Conservation (phyloP, 2,329 filamentous ascomycete species). For the Dichotomopilus funicola region DNA sequence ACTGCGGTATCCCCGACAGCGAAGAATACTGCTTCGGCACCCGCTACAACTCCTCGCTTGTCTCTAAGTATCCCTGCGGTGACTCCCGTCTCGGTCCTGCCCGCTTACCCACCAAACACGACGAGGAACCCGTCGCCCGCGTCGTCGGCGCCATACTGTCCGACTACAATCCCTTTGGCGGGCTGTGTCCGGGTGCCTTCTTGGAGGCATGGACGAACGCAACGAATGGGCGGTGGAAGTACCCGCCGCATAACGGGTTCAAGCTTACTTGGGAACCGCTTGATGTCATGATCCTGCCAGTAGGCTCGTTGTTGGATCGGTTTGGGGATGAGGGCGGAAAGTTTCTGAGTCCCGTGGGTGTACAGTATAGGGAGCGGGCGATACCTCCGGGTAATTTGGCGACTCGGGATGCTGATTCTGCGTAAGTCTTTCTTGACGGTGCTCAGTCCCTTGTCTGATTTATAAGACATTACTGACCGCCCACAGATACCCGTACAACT, state of each 20-base stretch:
- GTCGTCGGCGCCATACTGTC: slow-evolving; percentile 27
- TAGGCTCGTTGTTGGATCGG: slow-evolving; percentile 40
- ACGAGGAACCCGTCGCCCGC: slow-evolving; percentile 24
- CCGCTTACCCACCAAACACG: slow-evolving; percentile 24
- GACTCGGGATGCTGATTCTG: slow-evolving; percentile 24
- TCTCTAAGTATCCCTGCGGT: slow-evolving; percentile 31
- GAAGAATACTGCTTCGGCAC: slow-evolving; percentile 29
- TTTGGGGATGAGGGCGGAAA: slow-evolving; percentile 41
- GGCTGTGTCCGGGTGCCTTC: slow-evolving; percentile 32
- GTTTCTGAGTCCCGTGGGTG: slow-evolving; percentile 37
- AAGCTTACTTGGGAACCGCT: slow-evolving; percentile 22
- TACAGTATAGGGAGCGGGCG: slow-evolving; percentile 41
- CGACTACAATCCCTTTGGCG: slow-evolving; percentile 22
- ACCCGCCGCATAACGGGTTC: slow-evolving; percentile 39
- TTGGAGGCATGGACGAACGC: slow-evolving; percentile 30
- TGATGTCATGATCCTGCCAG: slow-evolving; percentile 35
- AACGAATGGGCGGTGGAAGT: slow-evolving; percentile 26
- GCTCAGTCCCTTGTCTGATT: not conserved
- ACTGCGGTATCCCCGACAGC: slow-evolving; percentile 6
- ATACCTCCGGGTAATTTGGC: slow-evolving; percentile 41
- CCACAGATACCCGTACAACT: slow-evolving; percentile 38
- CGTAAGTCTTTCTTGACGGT: slow-evolving; percentile 1
- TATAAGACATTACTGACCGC: not conserved
- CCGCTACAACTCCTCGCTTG: slow-evolving; percentile 22
- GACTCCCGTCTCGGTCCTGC: slow-evolving; percentile 34